A percentile compares a stretch with the other conserved stretches of the same genome.
Conservation (phyloP, 371 early-diverging fungal species). For the Mucor velutinosus region DNA sequence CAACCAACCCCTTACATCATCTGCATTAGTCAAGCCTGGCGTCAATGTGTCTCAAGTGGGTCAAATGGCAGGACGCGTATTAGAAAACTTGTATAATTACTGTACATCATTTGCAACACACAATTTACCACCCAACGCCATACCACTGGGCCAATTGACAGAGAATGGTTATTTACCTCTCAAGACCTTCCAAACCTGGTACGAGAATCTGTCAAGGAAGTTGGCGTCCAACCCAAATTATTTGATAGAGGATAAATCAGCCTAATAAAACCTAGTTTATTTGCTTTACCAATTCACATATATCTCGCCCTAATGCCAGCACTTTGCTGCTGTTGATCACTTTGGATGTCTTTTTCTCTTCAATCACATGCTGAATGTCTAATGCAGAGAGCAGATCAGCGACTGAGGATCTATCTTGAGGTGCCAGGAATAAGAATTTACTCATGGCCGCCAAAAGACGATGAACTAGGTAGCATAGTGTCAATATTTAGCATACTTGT, state of each 20-base stretch:
- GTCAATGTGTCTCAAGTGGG: conserved; percentile 40
- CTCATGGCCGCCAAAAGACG: conserved; percentile 44
- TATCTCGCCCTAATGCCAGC: conserved; percentile 29
- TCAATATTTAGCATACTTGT: background rate
- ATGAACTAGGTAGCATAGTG: conserved; percentile 26
- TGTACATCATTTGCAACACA: conserved; percentile 75
- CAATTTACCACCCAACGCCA: conserved; percentile 59
- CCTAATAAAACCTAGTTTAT: conserved; percentile 16
- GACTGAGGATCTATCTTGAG: conserved; percentile 30
- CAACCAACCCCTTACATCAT: conserved; percentile 7
- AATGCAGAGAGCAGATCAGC: conserved; percentile 36
- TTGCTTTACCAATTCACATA: conserved; percentile 28
- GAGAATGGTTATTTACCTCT: conserved; percentile 60
- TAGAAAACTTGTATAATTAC: conserved; percentile 78
- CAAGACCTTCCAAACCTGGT: conserved; percentile 91
- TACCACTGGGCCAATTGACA: conserved; percentile 51
- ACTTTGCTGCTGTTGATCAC: conserved; percentile 25
- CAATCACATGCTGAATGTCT: conserved; percentile 31
- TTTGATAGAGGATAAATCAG: conserved; percentile 29
- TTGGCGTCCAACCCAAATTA: conserved; percentile 58
- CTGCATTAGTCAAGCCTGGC: conserved; percentile 29
- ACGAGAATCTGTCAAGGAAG: conserved; percentile 64
- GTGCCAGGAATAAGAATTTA: conserved; percentile 47
- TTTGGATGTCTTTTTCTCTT: conserved; percentile 32
- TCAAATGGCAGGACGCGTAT: conserved; percentile 42